A percentile compares a stretch with the other conserved stretches of the same genome.
These are phyloP conservation scores for Penicillium maclennaniae DNA, from an alignment of 495 filamentous ascomycete species.

Conservation along the genomic window DNA sequence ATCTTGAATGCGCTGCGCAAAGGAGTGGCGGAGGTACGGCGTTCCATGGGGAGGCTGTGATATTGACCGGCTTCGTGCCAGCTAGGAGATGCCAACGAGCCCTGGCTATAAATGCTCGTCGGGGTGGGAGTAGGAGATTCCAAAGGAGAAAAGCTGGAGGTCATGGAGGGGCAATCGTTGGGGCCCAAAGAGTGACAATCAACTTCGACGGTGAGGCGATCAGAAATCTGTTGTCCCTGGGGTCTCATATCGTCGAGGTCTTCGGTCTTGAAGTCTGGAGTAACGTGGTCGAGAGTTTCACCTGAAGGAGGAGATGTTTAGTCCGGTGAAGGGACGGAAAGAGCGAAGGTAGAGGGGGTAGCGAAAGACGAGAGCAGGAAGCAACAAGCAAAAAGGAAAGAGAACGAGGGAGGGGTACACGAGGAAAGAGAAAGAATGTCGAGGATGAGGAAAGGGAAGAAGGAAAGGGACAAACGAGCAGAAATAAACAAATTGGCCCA, in stretches of 20 bases:
- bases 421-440: slow-evolving; percentile 25
- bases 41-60: slow-evolving; percentile 32
- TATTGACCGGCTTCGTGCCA: slow-evolving; percentile 38
- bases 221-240: slow-evolving; percentile 36
- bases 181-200: slow-evolving; percentile 42
- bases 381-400: slow-evolving; percentile 13
- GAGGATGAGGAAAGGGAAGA: slow-evolving; percentile 16
- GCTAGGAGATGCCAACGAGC: slow-evolving; percentile 37
- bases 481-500: slow-evolving; percentile 45
- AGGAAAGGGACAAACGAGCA: slow-evolving; percentile 24
- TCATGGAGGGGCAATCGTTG: slow-evolving; percentile 46
- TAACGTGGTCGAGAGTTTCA: slow-evolving; percentile 24
- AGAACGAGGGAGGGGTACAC: slow-evolving; percentile 18
- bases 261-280: slow-evolving; percentile 24
- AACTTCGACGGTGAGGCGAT: slow-evolving; percentile 43
- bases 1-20: slow-evolving; percentile 40
- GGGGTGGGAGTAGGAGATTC: slow-evolving; percentile 45
- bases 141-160: slow-evolving; percentile 43
- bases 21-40: slow-evolving; percentile 32
- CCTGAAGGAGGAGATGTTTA: slow-evolving; percentile 29
- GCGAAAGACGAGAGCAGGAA: slow-evolving; percentile 8
- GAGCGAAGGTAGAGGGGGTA: slow-evolving; percentile 2
- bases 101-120: slow-evolving; percentile 43
- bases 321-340: slow-evolving; percentile 7
- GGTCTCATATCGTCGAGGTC: slow-evolving; percentile 40